Base-by-base conservation (phyloP, 2,329 filamentous ascomycete genomes). In the Colletotrichum karsti region DNA sequence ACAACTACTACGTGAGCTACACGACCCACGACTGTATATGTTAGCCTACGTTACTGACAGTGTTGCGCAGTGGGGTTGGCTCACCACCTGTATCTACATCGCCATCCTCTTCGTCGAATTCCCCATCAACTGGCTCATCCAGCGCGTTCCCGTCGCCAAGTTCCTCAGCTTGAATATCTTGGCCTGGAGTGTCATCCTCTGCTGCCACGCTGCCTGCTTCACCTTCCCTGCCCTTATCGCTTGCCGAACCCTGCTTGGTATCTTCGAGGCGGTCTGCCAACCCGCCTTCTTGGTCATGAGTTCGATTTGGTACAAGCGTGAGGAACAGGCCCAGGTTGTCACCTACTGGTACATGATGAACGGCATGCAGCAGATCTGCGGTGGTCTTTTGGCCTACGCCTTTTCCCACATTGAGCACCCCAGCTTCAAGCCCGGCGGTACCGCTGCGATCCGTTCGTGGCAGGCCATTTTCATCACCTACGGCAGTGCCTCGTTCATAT, bases 251-350 rank as follows among this genome's bases (percentile, higher is more conserved):
- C 71, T 85, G 0, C 73, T 84, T 0, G 83, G 83, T 26, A 73
- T 81, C 20, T 81, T 82, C 18, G 84, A 86, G 72, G 79, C 82
- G 4, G 79, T 78, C 13, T 79, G 84, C 4, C 79, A 80, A 12
- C 84, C 84, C 0, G 78, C 79, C 0, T 82, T 85, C 53, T 81
- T 85, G 64, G 75, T 83, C 50, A 79, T 84, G 73, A 72, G 69
- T 10, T 69, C 72, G 5, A 68, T 73, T 13, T 73, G 71, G 72
- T 74, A 78, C 70, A 77, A 75, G 0, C 76, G 80, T 46, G 77
- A 81, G 33, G 83, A 87, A 67, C 79, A 75, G 53, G 55, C 71
- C 9, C 50, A 60, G 46, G 57, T 60, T 35, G 57, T 60, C 9
- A 69, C 71, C 12, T 63, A 72, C 18, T 73, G 71, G 73, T 73